Conservation (phyloP, 148 eudicot species). For the Fagopyrum tataricum region DNA sequence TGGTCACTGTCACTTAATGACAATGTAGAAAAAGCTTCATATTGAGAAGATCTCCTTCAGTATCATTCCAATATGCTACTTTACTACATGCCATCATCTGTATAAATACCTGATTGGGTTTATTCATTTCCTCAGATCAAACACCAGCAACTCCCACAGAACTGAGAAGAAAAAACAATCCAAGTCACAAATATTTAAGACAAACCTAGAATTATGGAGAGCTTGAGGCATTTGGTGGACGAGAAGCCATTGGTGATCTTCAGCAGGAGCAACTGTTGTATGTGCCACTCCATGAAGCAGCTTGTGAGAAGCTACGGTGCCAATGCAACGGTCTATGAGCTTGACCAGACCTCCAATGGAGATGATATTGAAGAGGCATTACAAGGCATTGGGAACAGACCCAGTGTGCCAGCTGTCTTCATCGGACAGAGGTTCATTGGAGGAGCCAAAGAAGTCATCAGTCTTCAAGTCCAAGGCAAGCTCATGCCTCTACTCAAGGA, state of each 20-base stretch:
- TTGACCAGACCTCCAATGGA: not conserved
- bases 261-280: slow-evolving; percentile 12
- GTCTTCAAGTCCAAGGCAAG: slow-evolving; percentile 13
- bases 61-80: slow-evolving; percentile 10
- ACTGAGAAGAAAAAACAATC: not conserved
- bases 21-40: not conserved
- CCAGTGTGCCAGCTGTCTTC: slow-evolving; percentile 9
- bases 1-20: not conserved
- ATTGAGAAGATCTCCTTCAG: slow-evolving; percentile 6
- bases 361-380: not conserved
- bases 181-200: not conserved
- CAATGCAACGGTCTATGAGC: slow-evolving; percentile 8
- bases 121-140: not conserved
- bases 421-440: not conserved
- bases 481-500: slow-evolving; percentile 7
- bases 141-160: not conserved
- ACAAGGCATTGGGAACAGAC: slow-evolving; percentile 23
- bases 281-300: slow-evolving; percentile 14
- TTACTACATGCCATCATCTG: not conserved
- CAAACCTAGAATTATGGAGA: slow-evolving; percentile 24
- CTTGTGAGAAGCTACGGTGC: slow-evolving; percentile 3
- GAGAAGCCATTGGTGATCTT: slow-evolving; percentile 10
- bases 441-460: slow-evolving; percentile 9
- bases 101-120: slow-evolving; percentile 7
- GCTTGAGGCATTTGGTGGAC: slow-evolving; percentile 31